Evolutionary conservation across 306 rosid species (phyloP), one percentile per base, ranked within the genome.

Genomic region (Casuarina cunninghamiana): DNA sequence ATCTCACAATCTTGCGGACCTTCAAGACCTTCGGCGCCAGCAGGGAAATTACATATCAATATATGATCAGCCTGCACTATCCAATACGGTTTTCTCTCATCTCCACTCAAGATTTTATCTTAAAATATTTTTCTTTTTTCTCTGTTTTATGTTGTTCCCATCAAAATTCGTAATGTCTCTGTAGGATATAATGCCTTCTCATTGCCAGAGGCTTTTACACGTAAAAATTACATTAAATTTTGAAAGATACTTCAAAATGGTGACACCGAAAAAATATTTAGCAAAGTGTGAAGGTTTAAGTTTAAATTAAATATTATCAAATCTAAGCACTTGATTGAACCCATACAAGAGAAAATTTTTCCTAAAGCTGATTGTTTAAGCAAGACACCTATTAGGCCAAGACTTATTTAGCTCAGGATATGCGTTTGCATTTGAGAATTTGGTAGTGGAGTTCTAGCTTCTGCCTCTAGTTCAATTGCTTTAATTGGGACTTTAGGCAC

Each of bases 21-120:
- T 96, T 86, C 99, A 96, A 73, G 98, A 91, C 76, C 99, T 96
- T 79, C 98, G 91, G 82, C 93, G 90, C 72, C 94, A 94, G 74
- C 97, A 91, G 54, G 99, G 98, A 81, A 93, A 94, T 82, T 91
- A 91, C 87, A 86, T 93, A 73, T 96, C 99, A 61, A 90, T 96
- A 80, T 96, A 96, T 75, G 99, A 96, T 84, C 94, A 96, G 53
- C 89, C 96, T 69, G 73, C 87, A 54, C 82, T 91, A 75, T 96
- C 96, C 44, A 91, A 91, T 62, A 91, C 87, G 99, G 99, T 96
- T 83, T 85, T 66, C 71, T 66, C 71, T 66, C 50, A 66, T 66
- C 77, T 79, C 72, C 67, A 12, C 53, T 73, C 73, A 58, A 60
- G 53, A 75, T 80, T 16, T 39, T 65, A 15, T 65, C 26, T 66